Evolutionary conservation across 1,284 basidiomycete species (phyloP), one percentile per base, ranked within the genome.

Genomic region (Ganoderma sp.): DNA sequence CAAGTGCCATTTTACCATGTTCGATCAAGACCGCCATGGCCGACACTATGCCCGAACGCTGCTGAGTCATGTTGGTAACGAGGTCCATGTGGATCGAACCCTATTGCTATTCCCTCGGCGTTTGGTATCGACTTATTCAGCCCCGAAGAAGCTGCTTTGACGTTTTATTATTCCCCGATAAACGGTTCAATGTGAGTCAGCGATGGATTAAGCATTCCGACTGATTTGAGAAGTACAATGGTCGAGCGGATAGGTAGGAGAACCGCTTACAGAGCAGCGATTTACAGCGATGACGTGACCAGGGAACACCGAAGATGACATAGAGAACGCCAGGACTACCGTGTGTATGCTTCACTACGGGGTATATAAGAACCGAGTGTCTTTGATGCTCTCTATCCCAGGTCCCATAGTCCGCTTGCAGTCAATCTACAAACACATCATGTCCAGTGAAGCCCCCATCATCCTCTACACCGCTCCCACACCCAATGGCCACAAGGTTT

Each of bases 381-480:
- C 12, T 25, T 52, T 22, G 10, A 63, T 63, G 62, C 22, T 63
- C 50, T 12, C 9, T 14, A n/a, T 42, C 56, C n/a, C 56, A 34
- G 14, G 22, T 17, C 15, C 25, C 58, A 42, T n/a, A 39, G 9
- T 34, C 19, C 62, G 62, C 50, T 63, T 58, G 9, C 34, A 43
- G 14, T 48, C 8, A 22, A 10, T n/a, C 42, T 34, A 41, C 52
- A 59, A 52, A n/a, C 43, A 45, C 43, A 54, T 39, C 48, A 75
- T 76, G 75, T 67, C 73, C 32, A 39, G 41, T 41, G 39, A 60
- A 60, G 86, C 86, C 71, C 82, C 84, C 12, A 81, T 93, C 73
- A 71, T 88, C 65, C 82, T 94, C 45, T 93, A 91, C 81, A 90
- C 88, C 9, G 81, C 76, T 2, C 69, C 78, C 22, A 93, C 91